Base-by-base conservation (phyloP, 164 flowering plant species). In the Tetracentron sinense region DNA sequence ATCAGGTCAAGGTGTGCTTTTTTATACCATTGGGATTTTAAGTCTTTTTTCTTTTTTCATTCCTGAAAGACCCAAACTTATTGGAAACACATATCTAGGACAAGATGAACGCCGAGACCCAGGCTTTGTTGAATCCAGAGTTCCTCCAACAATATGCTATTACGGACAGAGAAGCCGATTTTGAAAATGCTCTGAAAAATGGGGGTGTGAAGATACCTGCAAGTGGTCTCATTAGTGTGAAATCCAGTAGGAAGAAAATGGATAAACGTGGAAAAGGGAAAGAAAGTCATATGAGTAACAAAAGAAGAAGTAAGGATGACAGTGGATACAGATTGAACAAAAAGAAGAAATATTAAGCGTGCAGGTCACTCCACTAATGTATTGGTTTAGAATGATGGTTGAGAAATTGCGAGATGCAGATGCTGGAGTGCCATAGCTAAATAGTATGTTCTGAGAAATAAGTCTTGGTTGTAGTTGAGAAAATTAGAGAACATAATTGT, bases 121-220 rank as follows among this genome's bases (percentile, higher is more conserved):
- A 83, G 35, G 80, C 77, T n/a, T 4, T 62, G 61, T 60, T 89
- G 64, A 50, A 83, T 66, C 89, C 87, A 0, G 90, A 85, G 19
- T 31, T 70, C 1, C 80, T 94, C 23, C 89, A 86, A 64, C 85
- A 80, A 61, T 91, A 78, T 79, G 93, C 93, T 16, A 86, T 94
- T 66, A 75, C 58, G 42, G 96, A 73, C 66, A 75, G 74, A 55
- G 94, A 84, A 64, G 83, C 74, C 31, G 97, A 85, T 62, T 74
- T 92, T 50, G 97, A 84, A 75, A 71, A 69, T 8, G 94, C 97
- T 61, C 63, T 95, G 76, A 79, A 75, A 55, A 82, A 73, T 52
- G 84, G 82, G 35, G 59, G 66, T 25, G 85, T 80, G 64, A 88
- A 84, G 80, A 61, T 85, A 25, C 59, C 74, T 1, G 56, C 87